Evolutionary conservation across 768 basidiomycete species (phyloP), one percentile per base, ranked within the genome.

Genomic region (Boletus rex-veris): DNA sequence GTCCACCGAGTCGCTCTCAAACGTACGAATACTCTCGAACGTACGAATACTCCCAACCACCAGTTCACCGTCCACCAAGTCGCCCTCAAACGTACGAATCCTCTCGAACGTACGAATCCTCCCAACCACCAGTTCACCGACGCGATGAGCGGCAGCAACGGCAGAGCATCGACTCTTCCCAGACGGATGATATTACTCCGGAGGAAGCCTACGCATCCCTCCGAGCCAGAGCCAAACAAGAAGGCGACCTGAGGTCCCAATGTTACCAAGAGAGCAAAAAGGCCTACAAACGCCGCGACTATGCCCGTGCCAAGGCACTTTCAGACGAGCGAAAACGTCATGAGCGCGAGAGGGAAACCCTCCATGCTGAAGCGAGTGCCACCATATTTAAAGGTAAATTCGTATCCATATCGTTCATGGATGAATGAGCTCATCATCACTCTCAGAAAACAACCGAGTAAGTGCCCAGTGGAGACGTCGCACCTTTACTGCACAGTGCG

Each of bases 311-410:
- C 35, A 94, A 96, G 71, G 75, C 86, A 47, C 78, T 97, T 16
- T 89, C 86, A 26, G 82, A 85, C 47, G 63, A 92, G 66, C 92
- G 90, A n/a, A 90, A 92, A 68, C 75, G 73, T 36, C 92, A 95
- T 67, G 80, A 87, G 66, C 64, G 71, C 11, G 78, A 80, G 63
- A 94, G 91, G 86, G 85, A 90, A 57, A 67, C 75, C 31, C 69
- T 92, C 58, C 89, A 98, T 67, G 80, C 77, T 53, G 71, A 92
- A 69, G 96, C 95, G 4, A 83, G 86, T 52, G 81, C 86, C 45
- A 91, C 87, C 86, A 92, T 98, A 58, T 98, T 85, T 67, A 37
- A 52, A 54, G 71, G 75, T 57, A 83, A 91, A 3, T 10, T 4
- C 30, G 1, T 26, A 76, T 66, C 33, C 24, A 11, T 33, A 16